These are phyloP conservation scores for Parasitella parasitica DNA, from an alignment of 371 early-diverging fungal genomes.

Conservation along the genomic window DNA sequence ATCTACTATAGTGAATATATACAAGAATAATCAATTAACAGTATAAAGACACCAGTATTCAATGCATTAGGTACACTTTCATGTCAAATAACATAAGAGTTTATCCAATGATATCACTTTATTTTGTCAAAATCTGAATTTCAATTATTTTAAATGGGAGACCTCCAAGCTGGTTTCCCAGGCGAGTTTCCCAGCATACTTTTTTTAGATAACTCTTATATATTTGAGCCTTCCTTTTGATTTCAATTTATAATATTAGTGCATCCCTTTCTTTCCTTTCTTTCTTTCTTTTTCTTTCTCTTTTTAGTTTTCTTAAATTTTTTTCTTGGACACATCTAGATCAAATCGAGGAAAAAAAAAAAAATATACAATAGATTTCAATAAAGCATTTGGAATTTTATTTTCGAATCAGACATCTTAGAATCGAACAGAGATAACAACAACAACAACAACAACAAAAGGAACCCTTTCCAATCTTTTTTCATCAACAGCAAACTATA, in stretches of 20 bases:
- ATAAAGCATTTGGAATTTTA: neutral
- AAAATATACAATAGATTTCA: neutral
- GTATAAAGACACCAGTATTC: too few relatives aligned
- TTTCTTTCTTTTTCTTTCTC: conserved; percentile 19
- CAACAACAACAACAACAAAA: conserved; percentile 2
- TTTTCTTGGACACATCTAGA: conserved; percentile 3
- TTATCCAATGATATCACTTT: too few relatives aligned
- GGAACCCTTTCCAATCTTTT: conserved; percentile 27
- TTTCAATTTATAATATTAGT: neutral
- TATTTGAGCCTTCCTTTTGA: conserved; percentile 5
- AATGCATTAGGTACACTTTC: too few relatives aligned
- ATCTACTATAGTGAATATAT: too few relatives aligned
- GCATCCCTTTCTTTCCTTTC: conserved; percentile 13
- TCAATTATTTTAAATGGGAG: too few relatives aligned
- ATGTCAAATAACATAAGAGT: too few relatives aligned
- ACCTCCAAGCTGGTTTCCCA: too few relatives aligned
- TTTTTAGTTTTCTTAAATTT: conserved; percentile 11
- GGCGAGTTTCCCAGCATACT: too few relatives aligned
- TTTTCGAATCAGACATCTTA: neutral
- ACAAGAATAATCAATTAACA: too few relatives aligned
- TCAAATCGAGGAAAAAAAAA: neutral
- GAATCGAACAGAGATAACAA: neutral
- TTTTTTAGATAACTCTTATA: too few relatives aligned
- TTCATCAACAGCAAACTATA: neutral
- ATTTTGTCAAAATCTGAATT: too few relatives aligned